Evolutionary conservation across 1,284 basidiomycete genomes (phyloP).

Genomic region (Anthracocystis walkeri): DNA sequence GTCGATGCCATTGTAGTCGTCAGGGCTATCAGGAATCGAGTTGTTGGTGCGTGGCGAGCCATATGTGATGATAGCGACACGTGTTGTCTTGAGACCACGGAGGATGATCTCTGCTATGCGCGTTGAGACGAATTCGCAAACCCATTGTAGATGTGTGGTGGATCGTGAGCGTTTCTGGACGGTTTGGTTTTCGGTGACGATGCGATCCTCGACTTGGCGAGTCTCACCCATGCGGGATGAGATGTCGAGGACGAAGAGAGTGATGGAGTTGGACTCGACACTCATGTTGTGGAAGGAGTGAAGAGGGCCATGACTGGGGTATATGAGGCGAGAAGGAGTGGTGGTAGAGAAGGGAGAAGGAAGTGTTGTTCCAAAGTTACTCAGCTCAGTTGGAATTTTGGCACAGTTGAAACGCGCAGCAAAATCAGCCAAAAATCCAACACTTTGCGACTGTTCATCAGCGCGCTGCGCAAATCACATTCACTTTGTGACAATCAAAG

Average conservation of each 20-base stretch:
- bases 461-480: slow-evolving; percentile 5
- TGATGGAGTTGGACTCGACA: slow-evolving; percentile 47
- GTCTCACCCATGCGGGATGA: slow-evolving; percentile 84
- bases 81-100: slow-evolving; percentile 88
- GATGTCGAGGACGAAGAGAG: slow-evolving; percentile 81
- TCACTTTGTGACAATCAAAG: background rate
- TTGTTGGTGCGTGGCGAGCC: slow-evolving; percentile 75
- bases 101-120: slow-evolving; percentile 92
- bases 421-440: slow-evolving; percentile 18
- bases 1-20: slow-evolving; percentile 79
- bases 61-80: slow-evolving; percentile 85
- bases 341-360: slow-evolving; percentile 7
- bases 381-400: slow-evolving; percentile 5
- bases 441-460: slow-evolving; percentile 13
- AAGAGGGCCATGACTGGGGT: slow-evolving; percentile 9
- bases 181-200: slow-evolving; percentile 28
- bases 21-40: slow-evolving; percentile 74
- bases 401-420: slow-evolving; percentile 3
- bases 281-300: slow-evolving; percentile 25
- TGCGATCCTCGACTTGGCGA: slow-evolving; percentile 47
- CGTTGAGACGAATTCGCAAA: slow-evolving; percentile 84
- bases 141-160: slow-evolving; percentile 79
- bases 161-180: slow-evolving; percentile 72
- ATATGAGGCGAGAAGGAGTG: slow-evolving; percentile 5
- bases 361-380: background rate